Conservation (phyloP, 768 basidiomycete genomes). For the Auriculariales sp. region DNA sequence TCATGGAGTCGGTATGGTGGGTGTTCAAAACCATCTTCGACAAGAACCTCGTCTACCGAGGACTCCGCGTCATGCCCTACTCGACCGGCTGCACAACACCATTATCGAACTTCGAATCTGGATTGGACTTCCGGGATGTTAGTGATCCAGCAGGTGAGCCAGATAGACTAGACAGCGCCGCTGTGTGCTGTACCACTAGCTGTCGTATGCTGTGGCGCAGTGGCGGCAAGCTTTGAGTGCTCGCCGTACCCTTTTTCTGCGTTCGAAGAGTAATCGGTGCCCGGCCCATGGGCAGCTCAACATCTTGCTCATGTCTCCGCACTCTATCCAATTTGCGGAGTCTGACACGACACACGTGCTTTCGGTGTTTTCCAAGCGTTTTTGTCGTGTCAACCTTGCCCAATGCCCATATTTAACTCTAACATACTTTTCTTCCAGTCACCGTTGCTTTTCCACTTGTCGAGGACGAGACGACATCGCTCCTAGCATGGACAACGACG, state of each 20-base stretch:
- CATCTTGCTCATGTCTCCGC: no score
- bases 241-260: no score
- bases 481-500: conserved; percentile 97
- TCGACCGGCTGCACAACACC: conserved; percentile 94
- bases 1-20: conserved; percentile 99
- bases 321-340: no score
- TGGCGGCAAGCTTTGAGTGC: no score
- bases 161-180: neutral
- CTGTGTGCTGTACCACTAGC: neutral
- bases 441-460: conserved; percentile 88
- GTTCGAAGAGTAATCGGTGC: no score
- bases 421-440: conserved; percentile 43
- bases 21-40: conserved; percentile 90
- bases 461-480: conserved; percentile 77
- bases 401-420: neutral
- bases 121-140: conserved; percentile 81
- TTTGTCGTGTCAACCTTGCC: no score
- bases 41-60: conserved; percentile 84
- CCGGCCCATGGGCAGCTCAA: no score
- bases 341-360: no score
- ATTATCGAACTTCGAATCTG: conserved; percentile 94
- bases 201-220: no score
- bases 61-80: conserved; percentile 93
- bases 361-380: no score
- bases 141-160: conserved; percentile 77